A percentile compares a stretch with the other conserved stretches of the same genome.
These are phyloP conservation scores for Colletotrichum chrysophilum DNA, from an alignment of 2,329 filamentous ascomycete genomes.

Conservation along the genomic window DNA sequence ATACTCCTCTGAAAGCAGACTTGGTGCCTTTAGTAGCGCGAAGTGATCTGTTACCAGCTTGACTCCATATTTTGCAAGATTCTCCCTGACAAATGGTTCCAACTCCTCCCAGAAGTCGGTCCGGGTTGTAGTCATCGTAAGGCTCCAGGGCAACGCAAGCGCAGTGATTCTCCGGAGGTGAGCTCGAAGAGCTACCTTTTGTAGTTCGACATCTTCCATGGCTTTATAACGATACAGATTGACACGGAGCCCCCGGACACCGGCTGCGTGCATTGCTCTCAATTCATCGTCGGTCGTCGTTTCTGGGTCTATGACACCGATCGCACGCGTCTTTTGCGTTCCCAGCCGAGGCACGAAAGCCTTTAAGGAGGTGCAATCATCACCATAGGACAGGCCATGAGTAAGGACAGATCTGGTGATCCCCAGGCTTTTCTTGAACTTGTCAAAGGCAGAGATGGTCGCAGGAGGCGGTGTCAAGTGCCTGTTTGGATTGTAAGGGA, in stretches of 20 bases:
- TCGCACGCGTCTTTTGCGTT: constrained; percentile 27
- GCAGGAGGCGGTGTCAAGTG: constrained; percentile 11
- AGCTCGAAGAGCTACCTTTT: constrained; percentile 33
- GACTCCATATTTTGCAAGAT: constrained; percentile 25
- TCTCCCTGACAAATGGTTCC: constrained; percentile 25
- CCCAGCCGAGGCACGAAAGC: constrained; percentile 34
- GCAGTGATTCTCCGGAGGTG: constrained; percentile 28
- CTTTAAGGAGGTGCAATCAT: constrained; percentile 37
- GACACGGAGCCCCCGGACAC: constrained; percentile 38
- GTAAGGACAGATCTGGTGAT: constrained; percentile 39
- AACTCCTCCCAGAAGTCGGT: constrained; percentile 33
- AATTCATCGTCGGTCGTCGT: constrained; percentile 27
- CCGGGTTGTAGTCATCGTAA: constrained; percentile 35
- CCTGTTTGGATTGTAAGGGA: constrained; percentile 2
- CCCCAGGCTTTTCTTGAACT: constrained; percentile 21
- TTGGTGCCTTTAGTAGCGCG: constrained; percentile 36
- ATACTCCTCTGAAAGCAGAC: constrained; percentile 31
- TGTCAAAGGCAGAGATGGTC: constrained; percentile 12
- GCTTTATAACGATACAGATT: constrained; percentile 40
- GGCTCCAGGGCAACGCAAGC: constrained; percentile 29
- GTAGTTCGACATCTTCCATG: constrained; percentile 38
- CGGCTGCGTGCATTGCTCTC: constrained; percentile 27
- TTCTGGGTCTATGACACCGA: constrained; percentile 35
- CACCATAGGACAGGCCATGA: constrained; percentile 40
- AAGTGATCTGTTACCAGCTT: constrained; percentile 41